These are phyloP conservation scores for Russula lepida DNA, from an alignment of 768 basidiomycete genomes.

Conservation along the genomic window DNA sequence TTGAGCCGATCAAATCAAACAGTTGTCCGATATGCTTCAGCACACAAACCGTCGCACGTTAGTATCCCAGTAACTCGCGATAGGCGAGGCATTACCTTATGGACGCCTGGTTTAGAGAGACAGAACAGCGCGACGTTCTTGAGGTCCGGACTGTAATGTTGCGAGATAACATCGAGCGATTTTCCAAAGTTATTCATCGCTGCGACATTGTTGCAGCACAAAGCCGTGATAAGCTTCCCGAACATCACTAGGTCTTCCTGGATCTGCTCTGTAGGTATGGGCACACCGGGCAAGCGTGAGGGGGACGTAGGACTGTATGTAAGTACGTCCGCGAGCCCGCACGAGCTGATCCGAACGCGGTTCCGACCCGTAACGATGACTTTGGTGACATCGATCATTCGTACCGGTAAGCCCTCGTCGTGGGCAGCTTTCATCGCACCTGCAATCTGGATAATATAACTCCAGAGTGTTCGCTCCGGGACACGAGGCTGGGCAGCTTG, in stretches of 20 bases:
- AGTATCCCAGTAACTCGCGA: background rate
- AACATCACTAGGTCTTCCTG: slow-evolving; percentile 88
- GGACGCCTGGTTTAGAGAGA: slow-evolving; percentile 57
- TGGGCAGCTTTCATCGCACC: slow-evolving; percentile 84
- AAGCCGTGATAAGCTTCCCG: slow-evolving; percentile 70
- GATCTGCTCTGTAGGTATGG: slow-evolving; percentile 37
- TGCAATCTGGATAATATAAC: slow-evolving; percentile 84
- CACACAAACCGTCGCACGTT: background rate
- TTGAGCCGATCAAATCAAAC: slow-evolving; percentile 68
- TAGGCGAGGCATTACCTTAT: slow-evolving; percentile 42
- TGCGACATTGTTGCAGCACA: slow-evolving; percentile 63
- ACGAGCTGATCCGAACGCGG: slow-evolving; percentile 78
- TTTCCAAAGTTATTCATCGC: slow-evolving; percentile 58
- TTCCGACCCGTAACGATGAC: slow-evolving; percentile 86
- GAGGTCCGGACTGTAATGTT: slow-evolving; percentile 72
- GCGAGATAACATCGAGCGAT: slow-evolving; percentile 62
- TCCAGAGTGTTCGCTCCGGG: slow-evolving; percentile 82
- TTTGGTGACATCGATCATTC: slow-evolving; percentile 81
- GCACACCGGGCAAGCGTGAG: background rate
- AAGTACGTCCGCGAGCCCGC: slow-evolving; percentile 81
- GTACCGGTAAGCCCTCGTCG: slow-evolving; percentile 66
- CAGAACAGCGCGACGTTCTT: slow-evolving; percentile 75
- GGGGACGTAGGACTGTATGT: slow-evolving; percentile 47
- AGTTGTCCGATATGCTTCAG: slow-evolving; percentile 67
- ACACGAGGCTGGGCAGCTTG: slow-evolving; percentile 34